phyloP scores from a whole-genome alignment of 2,329 filamentous ascomycete genomes.

The Rhytidhysteron rufulum region DNA sequence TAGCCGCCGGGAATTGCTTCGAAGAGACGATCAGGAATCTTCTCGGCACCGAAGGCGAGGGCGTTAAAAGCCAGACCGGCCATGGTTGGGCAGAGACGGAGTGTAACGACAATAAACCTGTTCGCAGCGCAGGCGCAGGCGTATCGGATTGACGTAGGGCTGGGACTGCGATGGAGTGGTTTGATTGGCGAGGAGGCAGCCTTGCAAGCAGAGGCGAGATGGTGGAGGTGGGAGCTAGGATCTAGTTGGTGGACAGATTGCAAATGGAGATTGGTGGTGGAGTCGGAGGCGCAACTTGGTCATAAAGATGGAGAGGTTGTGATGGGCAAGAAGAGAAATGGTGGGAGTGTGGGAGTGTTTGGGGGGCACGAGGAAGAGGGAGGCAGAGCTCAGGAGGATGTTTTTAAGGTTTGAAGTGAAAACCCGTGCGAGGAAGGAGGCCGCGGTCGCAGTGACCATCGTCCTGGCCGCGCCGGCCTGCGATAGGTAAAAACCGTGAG shows the following conservation, averaged over 20 bases:
- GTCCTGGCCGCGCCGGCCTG: not conserved
- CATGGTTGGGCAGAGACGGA: constrained; percentile 22
- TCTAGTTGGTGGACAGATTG: constrained; percentile 12
- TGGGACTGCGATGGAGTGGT: constrained; percentile 10
- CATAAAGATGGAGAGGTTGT: no score
- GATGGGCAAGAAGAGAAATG: not conserved
- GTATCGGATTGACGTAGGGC: constrained; percentile 31
- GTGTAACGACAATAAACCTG: constrained; percentile 20
- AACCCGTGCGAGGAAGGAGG: not conserved
- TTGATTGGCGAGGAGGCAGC: constrained; percentile 29
- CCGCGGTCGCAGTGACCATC: not conserved
- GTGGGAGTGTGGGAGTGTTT: not conserved
- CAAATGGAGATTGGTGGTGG: no score
- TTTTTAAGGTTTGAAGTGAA: not conserved
- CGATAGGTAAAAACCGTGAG: not conserved
- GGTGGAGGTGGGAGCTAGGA: constrained; percentile 22
- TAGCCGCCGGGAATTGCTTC: constrained; percentile 35
- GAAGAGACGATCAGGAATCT: constrained; percentile 36
- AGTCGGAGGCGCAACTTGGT: no score
- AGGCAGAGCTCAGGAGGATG: not conserved
- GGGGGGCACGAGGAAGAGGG: not conserved
- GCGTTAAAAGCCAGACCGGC: constrained; percentile 35
- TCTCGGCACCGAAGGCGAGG: constrained; percentile 34
- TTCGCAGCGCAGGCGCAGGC: constrained; percentile 10
- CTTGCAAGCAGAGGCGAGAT: constrained; percentile 12